A percentile compares a stretch with the other conserved stretches of the same genome.
Evolutionary conservation across 2,329 filamentous ascomycete genomes (phyloP).

Genomic region (Colletotrichum australisinense): DNA sequence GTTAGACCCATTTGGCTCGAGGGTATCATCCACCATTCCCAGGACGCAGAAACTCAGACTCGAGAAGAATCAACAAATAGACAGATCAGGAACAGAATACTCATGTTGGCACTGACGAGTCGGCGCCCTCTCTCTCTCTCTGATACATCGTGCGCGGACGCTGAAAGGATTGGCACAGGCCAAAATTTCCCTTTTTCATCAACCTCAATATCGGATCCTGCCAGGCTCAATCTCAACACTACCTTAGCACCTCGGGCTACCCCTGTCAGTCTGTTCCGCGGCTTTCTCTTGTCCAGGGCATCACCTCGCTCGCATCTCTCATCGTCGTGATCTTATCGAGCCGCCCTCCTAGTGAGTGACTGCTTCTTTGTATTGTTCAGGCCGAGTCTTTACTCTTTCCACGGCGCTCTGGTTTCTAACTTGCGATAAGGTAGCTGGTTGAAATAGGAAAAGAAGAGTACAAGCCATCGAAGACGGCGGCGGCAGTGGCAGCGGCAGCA

Average conservation of each 20-base stretch:
- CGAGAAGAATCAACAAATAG: neutral
- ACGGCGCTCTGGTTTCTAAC: neutral
- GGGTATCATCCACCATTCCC: neutral
- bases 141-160: neutral
- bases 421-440: neutral
- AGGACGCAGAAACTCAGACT: neutral
- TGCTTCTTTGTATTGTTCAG: constrained; percentile 15
- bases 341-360: neutral
- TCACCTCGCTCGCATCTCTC: neutral
- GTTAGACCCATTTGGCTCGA: neutral
- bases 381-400: neutral
- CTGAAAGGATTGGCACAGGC: neutral
- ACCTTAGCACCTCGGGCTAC: neutral
- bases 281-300: neutral
- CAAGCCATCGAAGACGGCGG: neutral
- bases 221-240: neutral
- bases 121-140: neutral
- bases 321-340: neutral
- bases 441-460: neutral
- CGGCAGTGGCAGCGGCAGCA: constrained; percentile 16
- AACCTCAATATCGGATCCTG: neutral
- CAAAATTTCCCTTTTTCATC: constrained; percentile 10
- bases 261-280: neutral
- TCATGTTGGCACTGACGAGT: neutral
- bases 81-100: neutral